phyloP scores from a whole-genome alignment of 176 grass and related monocot genomes.

The Aegilops tauschii region DNA sequence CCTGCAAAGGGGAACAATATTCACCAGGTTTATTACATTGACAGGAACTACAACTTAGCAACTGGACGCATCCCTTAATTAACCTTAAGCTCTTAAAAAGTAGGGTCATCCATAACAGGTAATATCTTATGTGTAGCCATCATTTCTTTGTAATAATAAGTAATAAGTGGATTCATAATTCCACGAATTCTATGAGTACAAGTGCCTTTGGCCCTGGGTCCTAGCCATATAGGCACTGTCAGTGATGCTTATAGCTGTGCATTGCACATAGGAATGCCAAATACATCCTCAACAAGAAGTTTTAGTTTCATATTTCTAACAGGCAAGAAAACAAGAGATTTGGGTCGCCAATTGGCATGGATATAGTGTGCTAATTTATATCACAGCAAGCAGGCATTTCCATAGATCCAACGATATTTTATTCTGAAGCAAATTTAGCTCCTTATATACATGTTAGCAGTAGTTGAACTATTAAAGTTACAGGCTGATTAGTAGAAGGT shows the following conservation, averaged over 20 bases:
- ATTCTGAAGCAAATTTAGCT: not conserved
- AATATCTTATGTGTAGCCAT: not conserved
- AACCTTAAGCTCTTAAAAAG: not conserved
- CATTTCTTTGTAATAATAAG: not conserved
- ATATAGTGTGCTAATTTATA: conserved; percentile 10
- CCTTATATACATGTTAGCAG: not conserved
- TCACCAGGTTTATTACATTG: conserved; percentile 9
- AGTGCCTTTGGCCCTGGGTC: not conserved
- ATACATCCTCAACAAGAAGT: not conserved
- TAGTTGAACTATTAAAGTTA: not conserved
- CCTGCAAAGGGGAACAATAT: conserved; percentile 41
- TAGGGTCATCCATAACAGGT: not conserved
- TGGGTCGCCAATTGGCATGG: not conserved
- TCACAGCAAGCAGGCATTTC: not conserved
- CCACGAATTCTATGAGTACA: too few relatives aligned
- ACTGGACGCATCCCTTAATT: not conserved
- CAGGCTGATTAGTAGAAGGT: not conserved
- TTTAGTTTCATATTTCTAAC: not conserved
- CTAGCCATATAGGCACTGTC: not conserved
- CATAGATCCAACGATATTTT: not conserved
- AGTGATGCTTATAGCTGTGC: not conserved
- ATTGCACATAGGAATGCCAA: not conserved
- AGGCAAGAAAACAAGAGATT: not conserved
- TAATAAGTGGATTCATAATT: not conserved
- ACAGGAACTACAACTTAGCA: not conserved